Evolutionary conservation across 306 rosid genomes (phyloP).

Genomic region (Phaseolus lunatus): DNA sequence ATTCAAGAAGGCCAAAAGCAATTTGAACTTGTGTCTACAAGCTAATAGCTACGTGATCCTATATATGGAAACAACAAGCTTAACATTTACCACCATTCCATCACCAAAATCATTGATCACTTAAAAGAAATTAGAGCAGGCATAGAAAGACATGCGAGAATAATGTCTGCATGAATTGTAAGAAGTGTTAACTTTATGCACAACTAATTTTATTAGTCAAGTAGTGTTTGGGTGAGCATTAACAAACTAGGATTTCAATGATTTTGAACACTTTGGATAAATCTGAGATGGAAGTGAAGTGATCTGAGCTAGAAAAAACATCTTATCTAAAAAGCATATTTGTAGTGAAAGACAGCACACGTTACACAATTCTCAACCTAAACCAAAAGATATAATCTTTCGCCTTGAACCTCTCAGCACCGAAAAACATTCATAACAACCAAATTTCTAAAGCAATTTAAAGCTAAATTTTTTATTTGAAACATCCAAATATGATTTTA

Average conservation of each 20-base stretch:
- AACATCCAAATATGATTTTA: not conserved
- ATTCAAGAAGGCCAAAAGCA: not conserved
- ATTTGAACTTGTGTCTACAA: slow-evolving; percentile 10
- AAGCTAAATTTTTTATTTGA: not conserved
- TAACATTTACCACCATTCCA: not conserved
- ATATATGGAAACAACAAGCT: not conserved
- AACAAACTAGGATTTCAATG: not conserved
- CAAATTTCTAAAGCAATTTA: not conserved
- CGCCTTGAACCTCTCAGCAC: no score
- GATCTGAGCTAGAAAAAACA: not conserved
- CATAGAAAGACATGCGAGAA: not conserved
- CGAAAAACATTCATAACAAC: not conserved
- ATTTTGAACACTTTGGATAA: not conserved
- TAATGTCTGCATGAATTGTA: not conserved
- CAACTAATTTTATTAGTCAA: not conserved
- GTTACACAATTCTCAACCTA: not conserved
- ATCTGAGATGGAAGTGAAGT: not conserved
- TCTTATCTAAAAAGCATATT: not conserved
- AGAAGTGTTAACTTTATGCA: not conserved
- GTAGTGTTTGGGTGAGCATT: not conserved
- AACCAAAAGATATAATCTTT: not conserved
- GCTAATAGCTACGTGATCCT: not conserved
- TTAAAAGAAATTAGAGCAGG: not conserved
- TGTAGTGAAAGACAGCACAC: not conserved
- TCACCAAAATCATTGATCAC: not conserved